phyloP scores from a whole-genome alignment of 768 basidiomycete species.

The Russula sp. region DNA sequence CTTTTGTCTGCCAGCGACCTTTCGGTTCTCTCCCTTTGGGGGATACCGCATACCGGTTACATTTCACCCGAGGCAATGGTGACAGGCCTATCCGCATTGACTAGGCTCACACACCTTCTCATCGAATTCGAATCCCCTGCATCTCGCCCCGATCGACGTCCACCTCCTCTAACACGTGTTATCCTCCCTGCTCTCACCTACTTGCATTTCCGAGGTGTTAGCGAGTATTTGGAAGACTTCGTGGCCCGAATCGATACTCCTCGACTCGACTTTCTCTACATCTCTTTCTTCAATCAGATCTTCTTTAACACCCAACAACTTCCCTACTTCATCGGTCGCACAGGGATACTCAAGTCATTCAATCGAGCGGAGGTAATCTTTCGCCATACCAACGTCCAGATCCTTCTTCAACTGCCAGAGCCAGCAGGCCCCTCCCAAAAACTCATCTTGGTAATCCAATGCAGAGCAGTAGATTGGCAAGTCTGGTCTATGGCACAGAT shows the following conservation, averaged over 20 bases:
- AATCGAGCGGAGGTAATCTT: not conserved
- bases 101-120: not conserved
- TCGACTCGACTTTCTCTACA: not conserved
- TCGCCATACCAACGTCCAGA: rapidly evolving
- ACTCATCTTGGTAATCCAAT: too few species aligned
- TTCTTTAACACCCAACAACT: too few species aligned
- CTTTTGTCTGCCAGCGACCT: not conserved
- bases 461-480: too few species aligned
- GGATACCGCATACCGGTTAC: not conserved
- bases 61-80: not conserved
- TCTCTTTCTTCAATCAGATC: too few species aligned
- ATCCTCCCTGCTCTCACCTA: not conserved
- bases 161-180: not conserved
- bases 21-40: not conserved
- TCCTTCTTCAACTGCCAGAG: too few species aligned
- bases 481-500: too few species aligned
- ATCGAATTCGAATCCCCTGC: not conserved
- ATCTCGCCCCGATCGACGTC: not conserved
- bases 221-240: not conserved
- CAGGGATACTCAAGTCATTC: too few species aligned
- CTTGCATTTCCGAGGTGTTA: not conserved
- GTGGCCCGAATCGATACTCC: not conserved
- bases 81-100: not conserved
- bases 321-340: too few species aligned
- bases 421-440: too few species aligned